Base-by-base conservation (phyloP, 139 green algal species). In the Gonium pectorale region DNA sequence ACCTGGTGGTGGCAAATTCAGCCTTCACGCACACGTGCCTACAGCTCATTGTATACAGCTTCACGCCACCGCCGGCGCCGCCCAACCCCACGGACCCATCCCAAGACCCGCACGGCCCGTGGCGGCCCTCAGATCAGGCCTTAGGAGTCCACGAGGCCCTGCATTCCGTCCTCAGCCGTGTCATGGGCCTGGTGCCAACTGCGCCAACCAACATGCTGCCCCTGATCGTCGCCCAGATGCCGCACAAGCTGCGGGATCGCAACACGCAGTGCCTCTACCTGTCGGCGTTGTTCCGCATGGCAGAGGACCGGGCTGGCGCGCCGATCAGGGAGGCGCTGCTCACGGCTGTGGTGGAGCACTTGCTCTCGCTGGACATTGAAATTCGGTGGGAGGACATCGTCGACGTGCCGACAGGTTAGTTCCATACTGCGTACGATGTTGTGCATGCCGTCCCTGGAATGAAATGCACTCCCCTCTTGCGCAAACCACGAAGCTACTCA, bases 361-460 rank as follows among this genome's bases (percentile, higher is more conserved):
- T 98, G 71, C 86, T 98, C 17, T 78, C 75, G 27, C 79, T 97
- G 22, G 94, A 98, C 79, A 94, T 96, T 59, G 95, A 98, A 80
- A 97, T 98, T 74, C 79, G 83, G 66, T 97, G 95, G 95, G 94
- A 99, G 90, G 96, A 98, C 89, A 98, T 98, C 83, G 90, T 95
- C 31, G 93, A 96, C 46, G 74, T 79, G 52, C 81, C 83, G 4
- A 89, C 86, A 72, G 89, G 89, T 90, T 77, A 38, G 62, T 71
- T 3, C 2, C n/a, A n/a, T n/a, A n/a, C n/a, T n/a, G n/a, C n/a
- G n/a, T n/a, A n/a, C n/a, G n/a, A n/a, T n/a, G n/a, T n/a, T n/a
- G n/a, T n/a, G n/a, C n/a, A n/a, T n/a, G n/a, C n/a, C n/a, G n/a
- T n/a, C n/a, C n/a, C n/a, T n/a, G n/a, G n/a, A n/a, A n/a, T n/a